These are phyloP conservation scores for Diplosphaera chodatii DNA, from an alignment of 139 green algal genomes.

Conservation along the genomic window DNA sequence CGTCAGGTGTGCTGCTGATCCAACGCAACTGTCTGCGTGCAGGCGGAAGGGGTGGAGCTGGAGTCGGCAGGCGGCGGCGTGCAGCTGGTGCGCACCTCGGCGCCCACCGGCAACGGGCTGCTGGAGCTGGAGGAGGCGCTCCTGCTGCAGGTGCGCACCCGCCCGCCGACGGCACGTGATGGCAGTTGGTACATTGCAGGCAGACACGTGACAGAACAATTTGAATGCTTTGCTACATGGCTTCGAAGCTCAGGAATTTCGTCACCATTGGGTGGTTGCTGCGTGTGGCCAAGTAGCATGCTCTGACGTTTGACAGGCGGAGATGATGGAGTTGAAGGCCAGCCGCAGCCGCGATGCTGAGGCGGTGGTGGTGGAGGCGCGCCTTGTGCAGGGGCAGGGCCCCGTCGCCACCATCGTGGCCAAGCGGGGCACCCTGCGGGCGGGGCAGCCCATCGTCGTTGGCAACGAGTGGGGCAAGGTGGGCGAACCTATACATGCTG, in stretches of 20 bases:
- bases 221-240: too few relatives aligned
- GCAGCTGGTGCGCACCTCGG: slow-evolving; percentile 68
- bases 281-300: too few relatives aligned
- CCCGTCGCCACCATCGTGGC: slow-evolving; percentile 75
- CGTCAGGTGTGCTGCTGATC: too few relatives aligned
- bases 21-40: too few relatives aligned
- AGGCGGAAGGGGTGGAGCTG: slow-evolving; percentile 69
- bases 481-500: too few relatives aligned
- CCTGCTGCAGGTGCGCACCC: slow-evolving; percentile 62
- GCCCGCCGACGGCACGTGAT: too few relatives aligned
- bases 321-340: slow-evolving; percentile 76
- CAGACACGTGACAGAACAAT: too few relatives aligned
- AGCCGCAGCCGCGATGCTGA: slow-evolving; percentile 35
- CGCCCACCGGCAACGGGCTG: slow-evolving; percentile 51
- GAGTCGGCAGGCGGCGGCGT: slow-evolving; percentile 80
- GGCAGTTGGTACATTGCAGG: too few relatives aligned
- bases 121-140: slow-evolving; percentile 78
- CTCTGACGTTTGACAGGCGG: too few relatives aligned
- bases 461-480: slow-evolving; percentile 73
- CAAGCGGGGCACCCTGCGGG: slow-evolving; percentile 44
- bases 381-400: slow-evolving; percentile 68
- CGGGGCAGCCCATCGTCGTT: slow-evolving; percentile 59
- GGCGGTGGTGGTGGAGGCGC: slow-evolving; percentile 80
- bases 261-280: too few relatives aligned
- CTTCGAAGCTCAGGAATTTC: too few relatives aligned